Base-by-base conservation (phyloP, 352 stramenopile species). In the Globisporangium camurandrum region DNA sequence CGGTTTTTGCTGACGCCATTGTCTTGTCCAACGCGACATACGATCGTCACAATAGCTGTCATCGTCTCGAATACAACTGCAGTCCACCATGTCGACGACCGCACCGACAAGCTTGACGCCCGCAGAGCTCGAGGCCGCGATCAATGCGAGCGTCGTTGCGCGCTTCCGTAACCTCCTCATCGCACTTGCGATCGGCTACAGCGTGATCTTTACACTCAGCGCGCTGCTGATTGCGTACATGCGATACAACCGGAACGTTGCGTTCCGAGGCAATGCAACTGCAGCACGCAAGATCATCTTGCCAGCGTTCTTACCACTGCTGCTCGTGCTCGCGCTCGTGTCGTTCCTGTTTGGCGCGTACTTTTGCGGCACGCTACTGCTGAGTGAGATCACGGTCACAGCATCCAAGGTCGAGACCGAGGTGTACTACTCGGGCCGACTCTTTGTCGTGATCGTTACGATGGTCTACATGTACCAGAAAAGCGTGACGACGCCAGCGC, bases 381-480 rank as follows among this genome's bases (percentile, higher is more conserved):
- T 53, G 22, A n/a, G 67, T 11, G 34, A 72, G 19, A 78, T 77
- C 56, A 75, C 59, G 1, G 77, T 73, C 45, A 52, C 68, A 4
- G 75, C 77, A 55, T 59, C 62, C 57, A 76, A 72, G 51, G 56
- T 81, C 36, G 66, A 67, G 28, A 78, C 62, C 11, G 70, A 81
- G 24, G 63, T 73, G 12, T 81, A 76, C 39, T 86, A 79, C 54
- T 76, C 69, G 2, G 71, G 71, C n/a, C 57, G 70, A 1, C 74
- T 80, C 46, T 82, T 86, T 47, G 65, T 81, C 42, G 75, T 84
- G 49, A 44, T 81, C 22, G 75, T 66, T 46, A 59, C 82, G 31
- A 66, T 73, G 16, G 59, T 86, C 22, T 86, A 82, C 53, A 77
- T 86, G 57, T 56, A 80, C 10, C 69, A 86, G 45, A 82, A 70